Evolutionary conservation across 768 basidiomycete genomes (phyloP), one percentile per base, ranked within the genome.

Genomic region (Suillus brevipes): DNA sequence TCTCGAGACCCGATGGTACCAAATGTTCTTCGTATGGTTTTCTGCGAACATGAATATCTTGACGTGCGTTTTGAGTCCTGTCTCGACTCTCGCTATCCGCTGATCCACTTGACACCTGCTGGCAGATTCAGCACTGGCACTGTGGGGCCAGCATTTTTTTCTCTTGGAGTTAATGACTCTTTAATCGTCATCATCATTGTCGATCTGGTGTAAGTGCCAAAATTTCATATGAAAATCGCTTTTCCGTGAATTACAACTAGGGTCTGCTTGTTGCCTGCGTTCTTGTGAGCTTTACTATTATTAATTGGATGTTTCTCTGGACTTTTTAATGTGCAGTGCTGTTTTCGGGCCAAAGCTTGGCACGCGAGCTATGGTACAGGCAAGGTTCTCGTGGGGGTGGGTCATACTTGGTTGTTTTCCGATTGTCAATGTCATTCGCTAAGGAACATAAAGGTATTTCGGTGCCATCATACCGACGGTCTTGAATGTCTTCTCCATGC

Each of bases 291-390:
- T 50, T 61, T 4, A 9, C 25, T 23, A 10, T 25, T 10, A 12
- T 61, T 23, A 2, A 20, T 16, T 7, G 25, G 28, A 28, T 18
- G 12, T 42, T 40, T 3, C 9, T 61, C 10, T 10, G 14, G 18
- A 31, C 37, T 28, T 42, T 6, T 42, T 13, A 10, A 8, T 38
- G 13, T 23, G 9, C 36, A 84, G 83, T 62, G 81, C 83, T 3
- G 80, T 82, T 2, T 85, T 83, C 58, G 84, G 86, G 0, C 85
- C 86, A 2, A 83, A 84, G 64, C 72, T 84, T 2, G 86, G 86
- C 3, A 81, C 80, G 70, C 79, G 86, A n/a, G 82, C 84, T 16
- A 87, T 87, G 86, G 80, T 85, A 9, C 81, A 84, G 60, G 78
- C 84, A 1, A 78, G 86, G 25, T 87, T 82, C 68, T 83, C 81